phyloP scores from a whole-genome alignment of 2,329 filamentous ascomycete genomes.

The Xylaria digitata region DNA sequence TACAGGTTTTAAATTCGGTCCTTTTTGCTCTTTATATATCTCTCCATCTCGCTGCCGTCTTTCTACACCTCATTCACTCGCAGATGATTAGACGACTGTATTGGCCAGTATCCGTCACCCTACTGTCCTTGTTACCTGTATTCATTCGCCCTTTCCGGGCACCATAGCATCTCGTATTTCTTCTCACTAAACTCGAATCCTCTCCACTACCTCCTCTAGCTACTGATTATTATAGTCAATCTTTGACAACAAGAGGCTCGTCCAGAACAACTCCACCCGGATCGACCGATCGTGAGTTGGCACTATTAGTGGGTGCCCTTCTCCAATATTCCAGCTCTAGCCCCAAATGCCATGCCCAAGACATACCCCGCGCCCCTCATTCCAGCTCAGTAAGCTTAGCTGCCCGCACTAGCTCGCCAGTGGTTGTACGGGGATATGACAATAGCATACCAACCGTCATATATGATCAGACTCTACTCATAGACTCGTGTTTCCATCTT shows the following conservation, averaged over 20 bases:
- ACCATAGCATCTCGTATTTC: neutral
- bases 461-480: neutral
- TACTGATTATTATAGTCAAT: neutral
- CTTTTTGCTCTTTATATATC: neutral
- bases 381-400: constrained; percentile 27
- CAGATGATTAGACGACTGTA: constrained; percentile 26
- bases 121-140: neutral
- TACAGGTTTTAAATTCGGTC: neutral
- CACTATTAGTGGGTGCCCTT: constrained; percentile 23
- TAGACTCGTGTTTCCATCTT: neutral
- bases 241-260: constrained; percentile 4
- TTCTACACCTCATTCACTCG: neutral
- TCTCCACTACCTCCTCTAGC: too few relatives aligned
- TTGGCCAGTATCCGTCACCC: constrained; percentile 1
- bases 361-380: constrained; percentile 36
- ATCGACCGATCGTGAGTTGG: constrained; percentile 25
- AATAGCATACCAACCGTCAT: constrained; percentile 19
- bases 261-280: constrained; percentile 15
- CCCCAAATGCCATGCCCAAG: constrained; percentile 23
- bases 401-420: constrained; percentile 4
- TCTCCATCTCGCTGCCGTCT: neutral
- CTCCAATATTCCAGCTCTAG: constrained; percentile 26
- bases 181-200: neutral
- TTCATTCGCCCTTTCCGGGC: neutral
- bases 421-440: constrained; percentile 3